These are phyloP conservation scores for Silene uniflora DNA, from an alignment of 148 eudicot species.

Conservation along the genomic window DNA sequence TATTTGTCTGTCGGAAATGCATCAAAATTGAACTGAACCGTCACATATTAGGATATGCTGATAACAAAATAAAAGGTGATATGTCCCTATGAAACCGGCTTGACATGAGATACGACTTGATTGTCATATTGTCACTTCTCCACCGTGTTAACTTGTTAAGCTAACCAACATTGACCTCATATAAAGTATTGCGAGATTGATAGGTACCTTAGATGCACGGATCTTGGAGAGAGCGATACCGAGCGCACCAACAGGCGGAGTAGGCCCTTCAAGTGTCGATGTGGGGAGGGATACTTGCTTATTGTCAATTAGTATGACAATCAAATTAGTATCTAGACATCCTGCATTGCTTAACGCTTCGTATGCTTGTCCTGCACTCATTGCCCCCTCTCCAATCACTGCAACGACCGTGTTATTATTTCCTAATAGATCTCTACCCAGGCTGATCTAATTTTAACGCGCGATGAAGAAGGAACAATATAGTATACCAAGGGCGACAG, in stretches of 20 bases:
- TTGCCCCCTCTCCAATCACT: slow-evolving; percentile 81
- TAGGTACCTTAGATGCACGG: slow-evolving; percentile 36
- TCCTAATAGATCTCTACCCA: slow-evolving; percentile 57
- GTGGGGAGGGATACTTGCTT: slow-evolving; percentile 77
- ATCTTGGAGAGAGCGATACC: slow-evolving; percentile 52
- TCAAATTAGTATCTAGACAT: slow-evolving; percentile 59
- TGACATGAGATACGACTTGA: no score
- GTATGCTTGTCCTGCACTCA: slow-evolving; percentile 88
- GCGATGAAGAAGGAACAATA: neutral
- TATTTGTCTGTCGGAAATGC: no score
- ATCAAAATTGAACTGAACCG: no score
- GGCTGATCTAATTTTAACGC: no score
- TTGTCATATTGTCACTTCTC: no score
- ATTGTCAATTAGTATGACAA: slow-evolving; percentile 63
- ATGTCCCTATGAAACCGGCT: no score
- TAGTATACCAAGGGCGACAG: slow-evolving; percentile 69
- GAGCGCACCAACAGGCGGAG: slow-evolving; percentile 77
- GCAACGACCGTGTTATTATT: slow-evolving; percentile 54
- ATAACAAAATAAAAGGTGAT: no score
- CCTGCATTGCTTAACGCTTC: slow-evolving; percentile 86
- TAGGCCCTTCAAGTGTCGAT: slow-evolving; percentile 72
- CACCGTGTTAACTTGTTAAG: no score
- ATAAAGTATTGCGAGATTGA: no score
- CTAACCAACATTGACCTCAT: no score
- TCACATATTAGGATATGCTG: no score